Percentiles rank a stretch among this genome's conserved stretches.
Evolutionary conservation across 176 grass and related monocot genomes (phyloP).

Genomic region (Puccinellia tenuiflora): DNA sequence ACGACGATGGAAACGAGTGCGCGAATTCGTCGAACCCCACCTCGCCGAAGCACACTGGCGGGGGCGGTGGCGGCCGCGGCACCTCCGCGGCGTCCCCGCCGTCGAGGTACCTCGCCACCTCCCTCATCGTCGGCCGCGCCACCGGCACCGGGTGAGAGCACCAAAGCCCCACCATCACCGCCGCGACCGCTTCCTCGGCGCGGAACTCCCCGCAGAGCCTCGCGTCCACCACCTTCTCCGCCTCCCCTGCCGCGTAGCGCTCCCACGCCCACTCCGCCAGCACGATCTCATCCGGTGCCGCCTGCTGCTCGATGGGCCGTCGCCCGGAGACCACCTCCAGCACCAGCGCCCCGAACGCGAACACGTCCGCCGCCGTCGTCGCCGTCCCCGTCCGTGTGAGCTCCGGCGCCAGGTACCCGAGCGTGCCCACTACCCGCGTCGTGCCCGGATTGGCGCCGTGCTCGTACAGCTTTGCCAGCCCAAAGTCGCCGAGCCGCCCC

Average conservation of each 20-base stretch:
- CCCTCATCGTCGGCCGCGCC: constrained; percentile 56
- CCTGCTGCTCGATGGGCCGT: constrained; percentile 59
- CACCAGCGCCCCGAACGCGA: constrained; percentile 72
- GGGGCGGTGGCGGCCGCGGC: constrained; percentile 25
- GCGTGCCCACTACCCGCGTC: constrained; percentile 72
- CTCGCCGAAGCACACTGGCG: constrained; percentile 28
- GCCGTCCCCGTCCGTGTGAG: constrained; percentile 68
- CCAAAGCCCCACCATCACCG: constrained; percentile 58
- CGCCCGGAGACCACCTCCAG: constrained; percentile 67
- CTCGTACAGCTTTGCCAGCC: constrained; percentile 79
- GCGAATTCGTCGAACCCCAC: constrained; percentile 65
- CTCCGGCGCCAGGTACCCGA: constrained; percentile 83
- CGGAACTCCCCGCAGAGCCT: constrained; percentile 48
- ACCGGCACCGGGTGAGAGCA: constrained; percentile 56
- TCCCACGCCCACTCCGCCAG: constrained; percentile 77
- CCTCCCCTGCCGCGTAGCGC: constrained; percentile 39
- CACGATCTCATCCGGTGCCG: constrained; percentile 55
- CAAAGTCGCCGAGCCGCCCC: constrained; percentile 71
- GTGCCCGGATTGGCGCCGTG: constrained; percentile 72
- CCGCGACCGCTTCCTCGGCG: constrained; percentile 30
- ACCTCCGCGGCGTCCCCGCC: constrained; percentile 47
- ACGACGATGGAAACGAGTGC: constrained; percentile 78
- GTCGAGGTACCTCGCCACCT: constrained; percentile 72
- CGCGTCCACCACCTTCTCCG: constrained; percentile 45
- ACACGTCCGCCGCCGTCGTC: constrained; percentile 56